Evolutionary conservation across 768 basidiomycete species (phyloP).

Genomic region (Collybiopsis luxurians): DNA sequence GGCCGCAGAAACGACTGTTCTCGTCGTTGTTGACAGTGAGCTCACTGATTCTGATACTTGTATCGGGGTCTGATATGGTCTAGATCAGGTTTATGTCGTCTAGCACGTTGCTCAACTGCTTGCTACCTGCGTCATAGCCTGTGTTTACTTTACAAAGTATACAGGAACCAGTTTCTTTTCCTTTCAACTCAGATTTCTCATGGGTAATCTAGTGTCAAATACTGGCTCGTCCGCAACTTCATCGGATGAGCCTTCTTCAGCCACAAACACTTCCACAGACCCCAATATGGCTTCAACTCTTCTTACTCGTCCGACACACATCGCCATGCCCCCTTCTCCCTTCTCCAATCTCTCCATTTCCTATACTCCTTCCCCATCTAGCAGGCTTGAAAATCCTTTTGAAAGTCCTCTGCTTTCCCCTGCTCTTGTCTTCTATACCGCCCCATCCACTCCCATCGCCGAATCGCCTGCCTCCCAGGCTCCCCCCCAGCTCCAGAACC

Average conservation of each 20-base stretch:
- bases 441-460: slow-evolving; percentile 44
- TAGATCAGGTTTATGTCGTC: slow-evolving; percentile 13
- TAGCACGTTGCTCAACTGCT: slow-evolving; percentile 4
- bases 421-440: slow-evolving; percentile 42
- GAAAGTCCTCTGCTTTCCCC: slow-evolving; percentile 36
- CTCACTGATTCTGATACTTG: background rate
- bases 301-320: slow-evolving; percentile 30
- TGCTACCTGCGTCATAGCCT: slow-evolving; percentile 13
- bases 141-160: slow-evolving; percentile 15
- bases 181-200: slow-evolving; percentile 9
- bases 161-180: slow-evolving; percentile 3
- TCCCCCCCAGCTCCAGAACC: slow-evolving; percentile 37
- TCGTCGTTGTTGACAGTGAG: slow-evolving; percentile 1
- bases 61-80: background rate
- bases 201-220: slow-evolving; percentile 16
- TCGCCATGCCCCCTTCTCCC: slow-evolving; percentile 28
- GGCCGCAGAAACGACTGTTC: background rate
- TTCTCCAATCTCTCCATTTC: slow-evolving; percentile 25
- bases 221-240: background rate
- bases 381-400: slow-evolving; percentile 31
- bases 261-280: background rate
- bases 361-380: slow-evolving; percentile 30
- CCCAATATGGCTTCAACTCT: slow-evolving; percentile 20
- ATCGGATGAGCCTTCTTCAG: background rate
- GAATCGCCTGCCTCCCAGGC: slow-evolving; percentile 29